These are phyloP conservation scores for Aegilops bicornis DNA, from an alignment of 176 grass and related monocot genomes.

Conservation along the genomic window DNA sequence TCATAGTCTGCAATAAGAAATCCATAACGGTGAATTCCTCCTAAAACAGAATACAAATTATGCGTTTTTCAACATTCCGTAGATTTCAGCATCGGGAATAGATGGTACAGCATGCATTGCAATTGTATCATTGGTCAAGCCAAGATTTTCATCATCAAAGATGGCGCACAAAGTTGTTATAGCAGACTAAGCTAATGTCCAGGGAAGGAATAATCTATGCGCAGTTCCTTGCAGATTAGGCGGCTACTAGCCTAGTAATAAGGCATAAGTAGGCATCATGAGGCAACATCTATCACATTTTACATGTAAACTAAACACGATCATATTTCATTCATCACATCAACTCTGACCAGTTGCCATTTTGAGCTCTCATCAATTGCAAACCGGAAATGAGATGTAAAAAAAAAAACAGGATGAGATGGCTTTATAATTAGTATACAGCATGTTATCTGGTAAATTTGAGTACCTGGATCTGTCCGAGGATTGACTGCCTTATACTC, in stretches of 20 bases:
- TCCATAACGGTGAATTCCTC: background rate
- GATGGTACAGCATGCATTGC: background rate
- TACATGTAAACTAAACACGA: background rate
- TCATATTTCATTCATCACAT: background rate
- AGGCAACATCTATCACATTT: background rate
- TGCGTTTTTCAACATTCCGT: background rate
- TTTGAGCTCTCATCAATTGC: background rate
- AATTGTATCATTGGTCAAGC: background rate
- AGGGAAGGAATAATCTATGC: background rate
- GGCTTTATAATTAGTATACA: background rate
- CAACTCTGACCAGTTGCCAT: background rate
- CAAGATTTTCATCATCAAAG: background rate
- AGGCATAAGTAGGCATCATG: background rate
- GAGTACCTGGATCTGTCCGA: conserved; percentile 57
- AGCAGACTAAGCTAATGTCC: background rate
- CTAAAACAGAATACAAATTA: background rate
- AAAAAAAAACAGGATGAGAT: background rate
- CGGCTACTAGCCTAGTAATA: background rate
- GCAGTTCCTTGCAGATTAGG: background rate
- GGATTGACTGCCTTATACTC: conserved; percentile 89
- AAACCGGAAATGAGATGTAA: background rate
- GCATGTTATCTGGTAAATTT: background rate
- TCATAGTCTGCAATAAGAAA: conserved; percentile 60
- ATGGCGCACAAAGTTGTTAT: background rate
- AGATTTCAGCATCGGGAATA: background rate